Evolutionary conservation across 192 early-diverging fungal species (phyloP).

Genomic region (Hyaloraphidium curvatum): DNA sequence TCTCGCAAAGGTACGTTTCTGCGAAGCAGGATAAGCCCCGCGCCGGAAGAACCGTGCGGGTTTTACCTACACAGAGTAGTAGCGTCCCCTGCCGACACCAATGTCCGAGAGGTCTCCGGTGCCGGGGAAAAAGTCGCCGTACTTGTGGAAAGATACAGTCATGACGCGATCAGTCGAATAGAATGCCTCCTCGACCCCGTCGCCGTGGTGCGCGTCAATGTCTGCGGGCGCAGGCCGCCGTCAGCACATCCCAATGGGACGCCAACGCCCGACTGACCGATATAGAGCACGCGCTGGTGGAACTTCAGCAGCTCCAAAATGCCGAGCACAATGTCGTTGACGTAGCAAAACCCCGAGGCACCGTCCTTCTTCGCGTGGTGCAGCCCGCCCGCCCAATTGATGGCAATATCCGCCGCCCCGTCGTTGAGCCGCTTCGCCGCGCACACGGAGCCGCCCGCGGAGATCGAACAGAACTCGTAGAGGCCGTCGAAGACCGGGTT

Average conservation of each 20-base stretch:
- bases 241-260: not conserved
- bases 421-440: slow-evolving; percentile 67
- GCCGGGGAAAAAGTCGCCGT: slow-evolving; percentile 81
- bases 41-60: not conserved
- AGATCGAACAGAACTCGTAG: slow-evolving; percentile 81
- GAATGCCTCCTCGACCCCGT: slow-evolving; percentile 82
- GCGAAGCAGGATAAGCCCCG: not conserved
- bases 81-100: slow-evolving; percentile 73
- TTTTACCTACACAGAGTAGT: slow-evolving; percentile 53
- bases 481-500: slow-evolving; percentile 94
- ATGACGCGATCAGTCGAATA: slow-evolving; percentile 79
- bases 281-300: slow-evolving; percentile 83
- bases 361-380: slow-evolving; percentile 97
- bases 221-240: slow-evolving; percentile 25
- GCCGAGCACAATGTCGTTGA: slow-evolving; percentile 92
- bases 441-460: slow-evolving; percentile 83
- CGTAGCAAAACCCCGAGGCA: slow-evolving; percentile 93
- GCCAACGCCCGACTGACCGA: not conserved
- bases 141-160: slow-evolving; percentile 94
- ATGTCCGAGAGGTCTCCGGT: slow-evolving; percentile 72
- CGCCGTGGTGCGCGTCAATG: slow-evolving; percentile 97
- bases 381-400: slow-evolving; percentile 91
- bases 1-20: not conserved
- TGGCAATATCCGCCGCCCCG: slow-evolving; percentile 68
- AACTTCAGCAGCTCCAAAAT: slow-evolving; percentile 77